Evolutionary conservation across 2,329 filamentous ascomycete genomes (phyloP).

Genomic region (Pseudogymnoascus sp.): DNA sequence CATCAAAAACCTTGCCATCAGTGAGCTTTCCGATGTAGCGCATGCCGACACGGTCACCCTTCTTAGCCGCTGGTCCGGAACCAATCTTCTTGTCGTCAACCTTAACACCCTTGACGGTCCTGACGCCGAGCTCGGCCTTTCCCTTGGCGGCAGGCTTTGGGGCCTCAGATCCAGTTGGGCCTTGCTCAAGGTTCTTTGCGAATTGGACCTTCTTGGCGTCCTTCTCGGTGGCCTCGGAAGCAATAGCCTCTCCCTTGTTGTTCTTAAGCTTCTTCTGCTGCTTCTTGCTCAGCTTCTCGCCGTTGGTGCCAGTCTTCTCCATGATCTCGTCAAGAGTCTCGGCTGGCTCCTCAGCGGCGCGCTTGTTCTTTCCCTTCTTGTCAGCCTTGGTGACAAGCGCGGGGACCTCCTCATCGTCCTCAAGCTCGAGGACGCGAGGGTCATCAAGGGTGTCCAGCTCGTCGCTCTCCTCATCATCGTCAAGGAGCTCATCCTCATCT

Average conservation of each 20-base stretch:
- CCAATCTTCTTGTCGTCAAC: conserved; percentile 94
- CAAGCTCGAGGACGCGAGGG: conserved; percentile 76
- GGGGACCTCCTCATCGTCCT: conserved; percentile 68
- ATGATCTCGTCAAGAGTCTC: conserved; percentile 78
- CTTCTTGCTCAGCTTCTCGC: conserved; percentile 83
- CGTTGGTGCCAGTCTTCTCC: conserved; percentile 55
- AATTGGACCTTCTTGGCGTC: conserved; percentile 96
- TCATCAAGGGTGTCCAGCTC: conserved; percentile 71
- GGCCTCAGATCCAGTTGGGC: conserved; percentile 65
- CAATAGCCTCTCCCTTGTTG: conserved; percentile 84
- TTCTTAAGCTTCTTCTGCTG: conserved; percentile 98
- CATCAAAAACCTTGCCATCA: conserved; percentile 93
- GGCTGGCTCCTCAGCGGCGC: conserved; percentile 61
- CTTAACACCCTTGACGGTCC: conserved; percentile 78
- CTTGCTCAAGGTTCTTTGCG: conserved; percentile 97
- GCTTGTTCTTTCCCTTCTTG: conserved; percentile 85
- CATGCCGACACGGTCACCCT: conserved; percentile 83
- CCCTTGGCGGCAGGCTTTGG: conserved; percentile 45
- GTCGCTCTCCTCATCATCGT: conserved; percentile 58
- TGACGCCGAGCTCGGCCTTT: conserved; percentile 57
- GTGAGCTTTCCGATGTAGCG: conserved; percentile 96
- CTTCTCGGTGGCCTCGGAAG: conserved; percentile 48
- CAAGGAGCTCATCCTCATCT: conserved; percentile 64
- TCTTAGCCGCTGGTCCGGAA: conserved; percentile 76
- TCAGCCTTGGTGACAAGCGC: conserved; percentile 41